Base-by-base conservation (phyloP, 129 eudicot genomes). In the Chrysanthemum seticuspe region DNA sequence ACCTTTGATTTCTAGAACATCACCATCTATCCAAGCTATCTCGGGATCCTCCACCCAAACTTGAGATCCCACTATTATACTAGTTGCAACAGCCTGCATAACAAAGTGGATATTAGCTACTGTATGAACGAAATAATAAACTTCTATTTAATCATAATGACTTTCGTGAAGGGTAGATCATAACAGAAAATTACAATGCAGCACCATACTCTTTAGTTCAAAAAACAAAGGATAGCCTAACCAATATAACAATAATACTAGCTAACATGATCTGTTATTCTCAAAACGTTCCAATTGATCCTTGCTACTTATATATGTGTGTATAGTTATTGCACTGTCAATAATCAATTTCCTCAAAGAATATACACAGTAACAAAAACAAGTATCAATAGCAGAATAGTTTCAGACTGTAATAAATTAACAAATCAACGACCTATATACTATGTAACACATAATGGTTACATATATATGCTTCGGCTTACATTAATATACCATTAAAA, bases 11-110 rank as follows among this genome's bases (percentile, higher is more conserved):
- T 85, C 93, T 65, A 80, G 60, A 79, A 95, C 94, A 73, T 82
- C 94, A 73, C 99, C 99, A 81, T 86, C 97, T 83, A 88, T 62
- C 99, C 99, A 95, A 81, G 97, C 96, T 85, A 71, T 82, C 40
- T 90, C 97, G 47, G 88, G 82, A 86, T 95, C 99, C 81, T 85
- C 97, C 80, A 95, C 91, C 99, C 99, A 95, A 65, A 90, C 99
- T 61, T 79, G 96, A 71, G 99, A 88, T 62, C 99, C 99, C 57
- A 86, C 87, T 40, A 80, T 80, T 71, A 86, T 68, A 76, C 78
- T 83, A 71, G 75, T 23, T 13, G 87, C 10, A 40, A 6, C 47
- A 40, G 47, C 80, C 96, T 90, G 86, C 83, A 89, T 61, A 29
- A 73, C 29, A 61, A 23, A 61, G 36, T 9, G 14, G 44, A 68